These are phyloP conservation scores for Aspergillus steynii DNA, from an alignment of 495 filamentous ascomycete species.

Conservation along the genomic window DNA sequence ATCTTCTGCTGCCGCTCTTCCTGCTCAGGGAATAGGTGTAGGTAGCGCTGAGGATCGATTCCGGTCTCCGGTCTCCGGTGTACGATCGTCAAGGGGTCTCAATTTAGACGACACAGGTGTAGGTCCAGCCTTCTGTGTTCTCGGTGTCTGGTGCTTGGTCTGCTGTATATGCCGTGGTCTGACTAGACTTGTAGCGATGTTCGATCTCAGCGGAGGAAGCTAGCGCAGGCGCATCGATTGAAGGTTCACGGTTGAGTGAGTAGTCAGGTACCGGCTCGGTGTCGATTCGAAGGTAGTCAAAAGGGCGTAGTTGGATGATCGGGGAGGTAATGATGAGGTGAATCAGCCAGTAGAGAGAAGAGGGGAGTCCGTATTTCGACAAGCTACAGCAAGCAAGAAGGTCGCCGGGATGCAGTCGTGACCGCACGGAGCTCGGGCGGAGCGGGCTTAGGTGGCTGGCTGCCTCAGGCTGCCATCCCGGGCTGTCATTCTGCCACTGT, in stretches of 20 bases:
- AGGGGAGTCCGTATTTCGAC: too few relatives aligned
- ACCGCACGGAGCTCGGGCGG: background rate
- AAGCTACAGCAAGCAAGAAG: background rate
- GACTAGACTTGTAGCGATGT: background rate
- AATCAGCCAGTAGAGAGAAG: too few relatives aligned
- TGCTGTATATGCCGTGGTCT: background rate
- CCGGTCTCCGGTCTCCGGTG: background rate
- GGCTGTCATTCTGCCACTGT: background rate
- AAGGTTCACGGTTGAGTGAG: background rate
- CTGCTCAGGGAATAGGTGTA: background rate
- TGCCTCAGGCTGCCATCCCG: background rate
- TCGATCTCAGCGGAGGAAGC: background rate
- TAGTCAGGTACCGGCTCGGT: background rate
- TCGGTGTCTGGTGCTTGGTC: background rate
- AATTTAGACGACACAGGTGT: background rate
- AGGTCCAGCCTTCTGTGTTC: background rate
- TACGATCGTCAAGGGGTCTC: too few relatives aligned
- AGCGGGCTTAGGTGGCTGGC: background rate
- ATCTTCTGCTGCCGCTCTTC: background rate
- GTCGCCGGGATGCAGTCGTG: background rate
- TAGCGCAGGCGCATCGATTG: background rate
- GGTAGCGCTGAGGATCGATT: background rate
- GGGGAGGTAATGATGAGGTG: too few relatives aligned
- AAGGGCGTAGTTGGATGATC: too few relatives aligned
- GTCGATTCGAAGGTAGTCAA: background rate